Base-by-base conservation (phyloP, 306 rosid genomes). In the Acacia crassicarpa region DNA sequence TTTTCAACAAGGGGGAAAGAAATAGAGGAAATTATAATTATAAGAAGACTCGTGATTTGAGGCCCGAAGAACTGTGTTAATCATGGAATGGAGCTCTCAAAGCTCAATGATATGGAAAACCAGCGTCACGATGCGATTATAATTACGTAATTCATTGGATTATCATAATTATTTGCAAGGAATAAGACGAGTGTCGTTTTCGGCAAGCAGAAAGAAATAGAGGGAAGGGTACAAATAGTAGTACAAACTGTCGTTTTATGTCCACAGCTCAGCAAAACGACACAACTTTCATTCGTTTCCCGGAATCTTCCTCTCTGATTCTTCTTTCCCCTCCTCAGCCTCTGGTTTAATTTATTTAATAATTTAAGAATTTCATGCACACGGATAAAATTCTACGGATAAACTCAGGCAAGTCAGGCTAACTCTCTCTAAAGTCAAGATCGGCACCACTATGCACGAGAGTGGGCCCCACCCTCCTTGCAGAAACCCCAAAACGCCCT, bases 221-320 rank as follows among this genome's bases (percentile, higher is more conserved):
- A 58, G 63, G 38, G 43, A 17, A 66, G 0, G 19, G 67, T 65
- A 82, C 67, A 67, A 54, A 58, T 58, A 79, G 19, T 12, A 49
- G 76, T 67, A 54, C 73, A 1, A 16, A 3, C 17, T 66, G 84
- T 84, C 81, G 45, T 48, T 43, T 32, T 65, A 22, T 14, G 23
- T 14, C 9, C 8, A 1, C 3, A 12, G 9, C 54, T n/a, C 0
- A 75, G 66, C 56, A 62, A 72, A 72, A 49, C 51, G 59, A 4
- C 56, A 71, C 8, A 16, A 41, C 67, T 9, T 65, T 82, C 20
- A 46, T 33, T 82, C n/a, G 30, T 74, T 89, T 87, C 92, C 86
- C 0, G 77, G 92, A 89, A 89, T 83, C 88, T 89, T 89, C 92
- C 88, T 80, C 2, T 19, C 9, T 14, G 74, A 44, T 7, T 69